Evolutionary conservation across 805 yeast genomes (phyloP).

Genomic region (Kockiozyma suomiensis): DNA sequence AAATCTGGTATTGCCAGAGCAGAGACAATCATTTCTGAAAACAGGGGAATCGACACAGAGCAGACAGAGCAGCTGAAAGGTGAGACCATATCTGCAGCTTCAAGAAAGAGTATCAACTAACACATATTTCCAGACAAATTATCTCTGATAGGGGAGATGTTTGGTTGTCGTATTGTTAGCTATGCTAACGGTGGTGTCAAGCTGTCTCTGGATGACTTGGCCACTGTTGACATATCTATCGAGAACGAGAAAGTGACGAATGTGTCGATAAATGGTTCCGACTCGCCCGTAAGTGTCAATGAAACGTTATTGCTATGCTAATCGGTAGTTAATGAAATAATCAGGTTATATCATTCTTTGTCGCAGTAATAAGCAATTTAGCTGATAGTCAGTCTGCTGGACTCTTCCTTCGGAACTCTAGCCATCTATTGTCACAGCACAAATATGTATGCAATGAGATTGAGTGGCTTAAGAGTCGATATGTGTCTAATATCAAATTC

Average conservation of each 20-base stretch:
- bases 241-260: not conserved
- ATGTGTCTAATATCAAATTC: slow-evolving; percentile 7
- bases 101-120: not conserved
- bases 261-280: not conserved
- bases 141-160: slow-evolving; percentile 1
- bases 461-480: slow-evolving; percentile 12
- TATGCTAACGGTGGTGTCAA: not conserved
- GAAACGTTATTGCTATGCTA: not conserved
- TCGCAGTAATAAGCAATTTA: not conserved
- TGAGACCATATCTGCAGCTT: not conserved
- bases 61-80: slow-evolving; percentile 29
- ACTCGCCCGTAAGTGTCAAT: slow-evolving; percentile 12
- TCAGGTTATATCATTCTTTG: slow-evolving; percentile 15
- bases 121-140: slow-evolving; percentile 8
- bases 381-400: not conserved
- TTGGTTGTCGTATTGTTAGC: slow-evolving; percentile 20
- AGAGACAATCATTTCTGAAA: slow-evolving; percentile 32
- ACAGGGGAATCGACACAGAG: slow-evolving; percentile 31
- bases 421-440: not conserved
- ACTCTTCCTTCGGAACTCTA: not conserved
- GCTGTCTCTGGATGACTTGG: slow-evolving; percentile 5
- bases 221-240: slow-evolving; percentile 3
- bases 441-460: slow-evolving; percentile 3
- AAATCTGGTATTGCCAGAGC: slow-evolving; percentile 30
- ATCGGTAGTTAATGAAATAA: too few species aligned